Evolutionary conservation across 1,139 yeast genomes (phyloP).

Genomic region (Candida mesenterica): DNA sequence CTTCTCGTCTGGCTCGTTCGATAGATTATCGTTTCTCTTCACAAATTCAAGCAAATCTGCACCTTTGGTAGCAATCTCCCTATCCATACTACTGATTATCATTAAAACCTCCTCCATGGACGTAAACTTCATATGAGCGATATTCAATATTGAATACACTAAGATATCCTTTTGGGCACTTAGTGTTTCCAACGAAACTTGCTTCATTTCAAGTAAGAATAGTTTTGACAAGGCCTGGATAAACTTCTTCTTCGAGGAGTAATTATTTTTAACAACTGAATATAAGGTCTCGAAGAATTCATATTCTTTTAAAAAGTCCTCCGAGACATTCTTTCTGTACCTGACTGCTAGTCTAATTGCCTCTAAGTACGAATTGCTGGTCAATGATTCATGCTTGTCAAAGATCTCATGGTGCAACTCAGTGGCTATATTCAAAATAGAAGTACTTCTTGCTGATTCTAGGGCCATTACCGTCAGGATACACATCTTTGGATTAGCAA

Average conservation of each 20-base stretch:
- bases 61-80: conserved; percentile 27
- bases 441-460: conserved; percentile 49
- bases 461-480: conserved; percentile 70
- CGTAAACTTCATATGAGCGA: conserved; percentile 36
- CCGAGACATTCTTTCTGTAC: conserved; percentile 34
- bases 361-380: conserved; percentile 62
- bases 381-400: conserved; percentile 67
- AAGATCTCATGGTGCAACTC: conserved; percentile 55
- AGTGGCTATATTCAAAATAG: conserved; percentile 48
- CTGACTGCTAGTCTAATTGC: conserved; percentile 59
- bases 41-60: conserved; percentile 26
- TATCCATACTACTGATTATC: conserved; percentile 16
- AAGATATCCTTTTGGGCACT: conserved; percentile 26
- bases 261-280: conserved; percentile 40
- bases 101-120: conserved; percentile 39
- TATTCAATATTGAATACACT: conserved; percentile 34
- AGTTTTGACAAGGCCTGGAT: conserved; percentile 26
- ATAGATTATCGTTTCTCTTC: neutral
- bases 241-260: conserved; percentile 49
- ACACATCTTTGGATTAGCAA: conserved; percentile 70
- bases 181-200: neutral
- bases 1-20: neutral
- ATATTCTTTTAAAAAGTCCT: conserved; percentile 17
- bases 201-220: conserved; percentile 15
- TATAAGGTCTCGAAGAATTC: conserved; percentile 34